Evolutionary conservation across 768 basidiomycete species (phyloP).

Genomic region (Trametes sanguinea): DNA sequence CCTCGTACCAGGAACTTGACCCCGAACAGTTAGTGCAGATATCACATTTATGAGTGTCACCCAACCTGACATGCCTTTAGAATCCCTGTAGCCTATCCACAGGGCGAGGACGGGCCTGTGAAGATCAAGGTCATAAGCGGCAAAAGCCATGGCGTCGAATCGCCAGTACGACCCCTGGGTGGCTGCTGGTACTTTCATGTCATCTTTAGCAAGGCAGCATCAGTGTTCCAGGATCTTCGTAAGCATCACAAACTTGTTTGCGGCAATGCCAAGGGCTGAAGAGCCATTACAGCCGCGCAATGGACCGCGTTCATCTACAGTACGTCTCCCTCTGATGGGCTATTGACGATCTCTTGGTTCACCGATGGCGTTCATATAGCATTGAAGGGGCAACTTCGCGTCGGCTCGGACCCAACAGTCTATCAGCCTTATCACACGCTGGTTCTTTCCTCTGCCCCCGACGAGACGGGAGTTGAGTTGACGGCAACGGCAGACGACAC

Average conservation of each 20-base stretch:
- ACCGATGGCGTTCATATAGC: conserved; percentile 38
- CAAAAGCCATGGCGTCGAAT: conserved; percentile 80
- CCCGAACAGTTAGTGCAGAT: conserved; percentile 52
- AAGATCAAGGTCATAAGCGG: conserved; percentile 88
- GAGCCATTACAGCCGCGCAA: conserved; percentile 52
- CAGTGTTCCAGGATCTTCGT: conserved; percentile 84
- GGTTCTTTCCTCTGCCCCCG: conserved; percentile 64
- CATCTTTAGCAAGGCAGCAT: conserved; percentile 59
- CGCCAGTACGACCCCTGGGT: conserved; percentile 87
- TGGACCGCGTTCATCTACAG: conserved; percentile 93
- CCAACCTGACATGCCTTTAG: conserved; percentile 34
- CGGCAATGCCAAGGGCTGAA: no score
- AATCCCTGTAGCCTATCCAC: conserved; percentile 73
- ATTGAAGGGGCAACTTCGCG: conserved; percentile 62
- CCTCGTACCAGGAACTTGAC: conserved; percentile 81
- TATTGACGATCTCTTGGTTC: not conserved
- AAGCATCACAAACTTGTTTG: conserved; percentile 26
- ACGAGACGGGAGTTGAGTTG: conserved; percentile 70
- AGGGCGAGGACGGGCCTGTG: conserved; percentile 64
- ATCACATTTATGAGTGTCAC: not conserved
- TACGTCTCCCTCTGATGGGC: conserved; percentile 38
- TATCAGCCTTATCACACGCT: conserved; percentile 75
- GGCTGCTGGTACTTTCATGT: conserved; percentile 94
- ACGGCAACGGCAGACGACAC: conserved; percentile 61
- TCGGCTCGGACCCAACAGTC: conserved; percentile 53